phyloP scores from a whole-genome alignment of 306 rosid genomes.

The Quercus wislizeni region DNA sequence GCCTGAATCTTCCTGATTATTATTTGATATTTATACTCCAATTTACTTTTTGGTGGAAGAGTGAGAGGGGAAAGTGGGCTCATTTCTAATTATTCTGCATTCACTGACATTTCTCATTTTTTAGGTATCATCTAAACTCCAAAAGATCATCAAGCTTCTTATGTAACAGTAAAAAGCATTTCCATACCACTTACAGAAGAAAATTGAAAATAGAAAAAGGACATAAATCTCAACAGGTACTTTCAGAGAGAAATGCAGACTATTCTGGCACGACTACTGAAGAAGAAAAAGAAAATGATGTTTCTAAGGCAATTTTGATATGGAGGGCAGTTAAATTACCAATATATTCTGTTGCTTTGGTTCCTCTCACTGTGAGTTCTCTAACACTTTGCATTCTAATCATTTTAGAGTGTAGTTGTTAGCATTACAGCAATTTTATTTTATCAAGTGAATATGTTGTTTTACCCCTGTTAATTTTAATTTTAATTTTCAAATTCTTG shows the following conservation, averaged over 20 bases:
- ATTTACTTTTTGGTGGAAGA: background rate
- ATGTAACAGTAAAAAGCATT: conserved; percentile 9
- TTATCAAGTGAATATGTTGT: background rate
- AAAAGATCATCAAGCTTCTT: conserved; percentile 12
- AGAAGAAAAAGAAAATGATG: conserved; percentile 28
- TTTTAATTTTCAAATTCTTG: background rate
- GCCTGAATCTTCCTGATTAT: background rate
- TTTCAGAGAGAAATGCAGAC: conserved; percentile 3
- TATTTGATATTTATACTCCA: background rate
- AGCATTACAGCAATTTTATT: background rate
- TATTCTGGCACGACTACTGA: conserved; percentile 21
- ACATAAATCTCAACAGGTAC: conserved; percentile 9
- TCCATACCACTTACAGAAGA: conserved; percentile 21
- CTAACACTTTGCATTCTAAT: background rate
- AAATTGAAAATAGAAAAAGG: conserved; percentile 19
- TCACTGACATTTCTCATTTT: background rate
- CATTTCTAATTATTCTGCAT: background rate
- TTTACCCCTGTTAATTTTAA: background rate
- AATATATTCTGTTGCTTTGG: conserved; percentile 79
- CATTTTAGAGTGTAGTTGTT: background rate
- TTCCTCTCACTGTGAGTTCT: conserved; percentile 79
- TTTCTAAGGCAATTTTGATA: conserved; percentile 53
- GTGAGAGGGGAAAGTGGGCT: background rate
- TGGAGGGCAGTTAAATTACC: conserved; percentile 93
- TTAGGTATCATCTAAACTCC: conserved; percentile 9